Conservation (phyloP, 2,329 filamentous ascomycete species). For the Penicillium sp. region DNA sequence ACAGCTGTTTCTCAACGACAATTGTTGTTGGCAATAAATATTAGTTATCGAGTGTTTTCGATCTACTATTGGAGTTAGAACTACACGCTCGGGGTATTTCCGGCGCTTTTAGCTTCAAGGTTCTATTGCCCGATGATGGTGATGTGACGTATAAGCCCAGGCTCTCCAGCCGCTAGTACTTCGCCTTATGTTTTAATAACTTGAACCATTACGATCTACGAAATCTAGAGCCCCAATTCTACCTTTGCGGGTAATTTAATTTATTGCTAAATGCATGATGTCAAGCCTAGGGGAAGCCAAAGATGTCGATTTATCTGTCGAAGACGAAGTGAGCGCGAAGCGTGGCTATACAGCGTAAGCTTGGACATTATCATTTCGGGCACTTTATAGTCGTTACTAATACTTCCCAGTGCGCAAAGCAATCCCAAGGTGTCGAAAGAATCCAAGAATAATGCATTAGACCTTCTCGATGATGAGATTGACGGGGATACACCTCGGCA, state of each 20-base stretch:
- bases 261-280: conserved; percentile 2
- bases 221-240: background rate
- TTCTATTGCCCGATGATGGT: background rate
- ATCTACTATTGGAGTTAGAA: background rate
- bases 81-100: background rate
- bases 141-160: background rate
- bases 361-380: background rate
- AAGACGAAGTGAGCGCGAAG: conserved; percentile 17
- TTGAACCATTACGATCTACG: background rate
- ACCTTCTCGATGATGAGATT: conserved; percentile 21
- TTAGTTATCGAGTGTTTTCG: too few relatives aligned
- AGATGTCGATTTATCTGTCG: conserved; percentile 10
- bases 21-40: background rate
- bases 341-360: conserved; percentile 21
- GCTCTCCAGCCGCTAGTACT: background rate
- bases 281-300: conserved; percentile 8
- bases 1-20: background rate
- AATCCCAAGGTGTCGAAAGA: conserved; percentile 22
- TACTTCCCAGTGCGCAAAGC: conserved; percentile 7
- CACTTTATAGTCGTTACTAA: background rate
- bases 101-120: background rate
- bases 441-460: conserved; percentile 24
- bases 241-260: background rate
- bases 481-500: conserved; percentile 14
- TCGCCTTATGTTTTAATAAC: background rate